Percentiles rank a stretch among this genome's conserved stretches.
These are phyloP conservation scores for Luffa acutangula DNA, from an alignment of 306 rosid genomes.

Conservation along the genomic window DNA sequence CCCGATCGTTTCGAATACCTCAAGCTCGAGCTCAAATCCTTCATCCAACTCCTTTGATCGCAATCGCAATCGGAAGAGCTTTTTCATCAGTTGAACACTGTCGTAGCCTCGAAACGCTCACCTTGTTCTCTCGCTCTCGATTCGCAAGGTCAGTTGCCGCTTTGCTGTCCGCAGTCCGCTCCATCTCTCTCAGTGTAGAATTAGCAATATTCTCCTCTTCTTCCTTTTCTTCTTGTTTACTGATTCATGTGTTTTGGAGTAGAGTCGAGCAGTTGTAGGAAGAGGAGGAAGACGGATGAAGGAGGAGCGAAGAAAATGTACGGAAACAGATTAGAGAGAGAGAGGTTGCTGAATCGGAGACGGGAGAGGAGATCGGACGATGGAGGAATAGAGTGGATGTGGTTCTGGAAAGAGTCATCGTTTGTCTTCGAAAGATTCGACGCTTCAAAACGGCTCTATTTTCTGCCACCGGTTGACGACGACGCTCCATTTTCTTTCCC, in stretches of 20 bases:
- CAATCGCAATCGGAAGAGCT: constrained; percentile 3
- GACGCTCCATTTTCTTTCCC: neutral
- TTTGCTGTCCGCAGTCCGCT: no score
- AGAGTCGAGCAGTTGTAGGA: constrained; percentile 35
- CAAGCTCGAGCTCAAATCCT: constrained; percentile 38
- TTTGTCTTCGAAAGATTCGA: constrained; percentile 32
- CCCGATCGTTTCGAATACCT: constrained; percentile 34
- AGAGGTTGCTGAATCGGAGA: constrained; percentile 11
- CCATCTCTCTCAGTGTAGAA: no score
- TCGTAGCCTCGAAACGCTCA: neutral
- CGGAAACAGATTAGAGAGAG: neutral
- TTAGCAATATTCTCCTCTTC: no score
- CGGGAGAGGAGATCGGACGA: constrained; percentile 25
- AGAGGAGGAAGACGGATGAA: constrained; percentile 10
- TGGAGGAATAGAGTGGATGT: constrained; percentile 36
- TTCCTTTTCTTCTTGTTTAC: neutral
- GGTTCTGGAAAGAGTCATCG: constrained; percentile 39
- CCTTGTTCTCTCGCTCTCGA: neutral
- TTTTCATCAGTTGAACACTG: constrained; percentile 8
- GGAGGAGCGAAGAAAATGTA: neutral
- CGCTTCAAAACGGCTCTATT: constrained; percentile 25
- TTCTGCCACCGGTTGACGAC: neutral
- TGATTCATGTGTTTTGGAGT: constrained; percentile 12
- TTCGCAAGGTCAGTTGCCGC: constrained; percentile 25
- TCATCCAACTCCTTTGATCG: constrained; percentile 25